Evolutionary conservation across 768 basidiomycete species (phyloP), one percentile per base, ranked within the genome.

Genomic region (Macrocybe gigantea): DNA sequence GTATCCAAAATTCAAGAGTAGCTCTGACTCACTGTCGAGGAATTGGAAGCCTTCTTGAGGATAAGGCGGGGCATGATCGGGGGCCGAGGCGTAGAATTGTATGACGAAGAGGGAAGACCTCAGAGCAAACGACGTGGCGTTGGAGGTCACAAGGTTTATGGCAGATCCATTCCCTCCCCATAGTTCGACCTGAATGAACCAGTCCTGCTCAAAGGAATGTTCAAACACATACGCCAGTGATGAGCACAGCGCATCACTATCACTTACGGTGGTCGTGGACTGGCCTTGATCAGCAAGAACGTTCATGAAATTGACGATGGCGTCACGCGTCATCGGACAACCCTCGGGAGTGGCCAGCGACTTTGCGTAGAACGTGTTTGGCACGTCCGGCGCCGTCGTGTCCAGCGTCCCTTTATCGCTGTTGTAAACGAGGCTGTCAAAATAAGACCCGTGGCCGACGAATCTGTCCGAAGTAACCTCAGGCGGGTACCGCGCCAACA

Each of bases 31-130:
- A 54, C 60, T 63, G 50, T 74, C 64, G 5, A 72, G 48, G 48
- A 73, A 72, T 5, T 58, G 46, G 41, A 68, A 56, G 0, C 72
- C 73, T 0, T 56, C 40, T 0, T 70, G 71, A 45, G 7, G 31
- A 15, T 43, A 29, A 29, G 58, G 69, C 3, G 66, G 66, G 1
- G 64, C 60, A 2, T 35, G 30, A 5, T 11, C 15, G 31, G 51
- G 56, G 3, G 45, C 13, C 2, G 61, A 60, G 6, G 62, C 67
- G 1, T 64, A 63, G 49, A 70, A 58, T 44, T 72, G 69, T 34
- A 69, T 60, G 10, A 58, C 62, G 38, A 69, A 66, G 3, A 68
- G 55, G 0, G 62, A 57, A 41, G 60, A 49, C 12, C 71, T 58
- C 39, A 66, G 63, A 0, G 61, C 59, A 44, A 71, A 72, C 1